A percentile compares a stretch with the other conserved stretches of the same genome.
phyloP scores from a whole-genome alignment of 805 yeast species.

The Candida ipomoeae region DNA sequence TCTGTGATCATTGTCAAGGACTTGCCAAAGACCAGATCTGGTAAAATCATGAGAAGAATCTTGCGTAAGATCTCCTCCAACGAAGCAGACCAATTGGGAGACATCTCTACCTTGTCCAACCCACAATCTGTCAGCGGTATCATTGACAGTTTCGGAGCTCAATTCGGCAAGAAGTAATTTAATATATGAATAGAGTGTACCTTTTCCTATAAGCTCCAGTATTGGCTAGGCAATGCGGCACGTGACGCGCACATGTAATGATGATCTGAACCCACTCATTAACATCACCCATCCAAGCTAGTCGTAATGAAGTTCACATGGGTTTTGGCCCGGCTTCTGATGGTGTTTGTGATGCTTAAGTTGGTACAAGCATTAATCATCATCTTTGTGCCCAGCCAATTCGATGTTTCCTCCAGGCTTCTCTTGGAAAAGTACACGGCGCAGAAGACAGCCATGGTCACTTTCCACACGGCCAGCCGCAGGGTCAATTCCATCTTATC shows the following conservation, averaged over 20 bases:
- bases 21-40: constrained; percentile 82
- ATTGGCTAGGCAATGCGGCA: background rate
- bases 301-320: background rate
- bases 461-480: constrained; percentile 8
- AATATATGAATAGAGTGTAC: background rate
- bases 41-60: constrained; percentile 84
- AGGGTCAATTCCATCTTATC: constrained; percentile 6
- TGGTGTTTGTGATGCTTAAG: constrained; percentile 30
- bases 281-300: background rate
- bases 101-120: constrained; percentile 70
- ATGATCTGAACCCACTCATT: background rate
- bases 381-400: constrained; percentile 39
- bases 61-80: constrained; percentile 70
- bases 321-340: background rate
- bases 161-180: constrained; percentile 38
- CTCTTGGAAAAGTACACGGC: constrained; percentile 23
- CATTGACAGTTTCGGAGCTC: constrained; percentile 41
- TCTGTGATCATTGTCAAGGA: constrained; percentile 67
- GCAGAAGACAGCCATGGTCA: constrained; percentile 7
- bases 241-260: background rate
- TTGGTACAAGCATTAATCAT: constrained; percentile 36
- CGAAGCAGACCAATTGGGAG: constrained; percentile 80
- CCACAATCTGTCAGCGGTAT: constrained; percentile 69
- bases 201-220: background rate
- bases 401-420: constrained; percentile 46